Conservation (phyloP, 441 rosid genomes). For the Pelargonium exstipulatum region DNA sequence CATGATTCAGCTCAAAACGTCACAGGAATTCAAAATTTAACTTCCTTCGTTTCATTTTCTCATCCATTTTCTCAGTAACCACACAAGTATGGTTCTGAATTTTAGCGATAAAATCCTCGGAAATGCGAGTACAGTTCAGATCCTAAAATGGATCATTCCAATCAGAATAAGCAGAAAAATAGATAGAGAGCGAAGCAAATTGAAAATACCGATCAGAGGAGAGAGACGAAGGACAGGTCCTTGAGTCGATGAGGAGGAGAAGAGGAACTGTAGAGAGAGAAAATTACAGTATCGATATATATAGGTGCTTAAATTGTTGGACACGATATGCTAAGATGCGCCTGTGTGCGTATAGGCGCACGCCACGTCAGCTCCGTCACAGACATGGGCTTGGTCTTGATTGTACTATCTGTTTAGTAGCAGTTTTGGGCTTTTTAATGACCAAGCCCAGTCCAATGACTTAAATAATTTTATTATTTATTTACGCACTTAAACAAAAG, state of each 20-base stretch:
- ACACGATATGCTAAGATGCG: constrained; percentile 1
- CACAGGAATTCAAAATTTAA: not conserved
- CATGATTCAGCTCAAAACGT: not conserved
- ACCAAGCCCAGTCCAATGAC: not conserved
- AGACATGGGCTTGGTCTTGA: not conserved
- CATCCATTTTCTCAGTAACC: not conserved
- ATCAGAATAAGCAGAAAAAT: not conserved
- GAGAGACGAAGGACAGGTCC: not conserved
- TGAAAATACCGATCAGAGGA: constrained; percentile 2
- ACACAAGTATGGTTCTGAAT: not conserved
- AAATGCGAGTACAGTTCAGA: constrained; percentile 1
- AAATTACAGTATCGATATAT: too few species aligned
- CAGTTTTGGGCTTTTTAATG: not conserved
- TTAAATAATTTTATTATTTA: not conserved
- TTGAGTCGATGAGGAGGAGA: not conserved
- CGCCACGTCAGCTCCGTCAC: not conserved
- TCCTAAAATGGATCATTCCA: not conserved
- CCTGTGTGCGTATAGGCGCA: not conserved
- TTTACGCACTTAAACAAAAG: too few species aligned
- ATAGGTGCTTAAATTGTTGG: not conserved
- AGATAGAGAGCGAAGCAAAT: not conserved
- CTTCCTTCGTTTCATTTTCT: not conserved
- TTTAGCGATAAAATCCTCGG: not conserved
- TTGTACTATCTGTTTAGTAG: not conserved
- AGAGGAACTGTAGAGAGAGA: constrained; percentile 4